phyloP scores from a whole-genome alignment of 805 yeast genomes.

The Zygotorulaspora danielsina region DNA sequence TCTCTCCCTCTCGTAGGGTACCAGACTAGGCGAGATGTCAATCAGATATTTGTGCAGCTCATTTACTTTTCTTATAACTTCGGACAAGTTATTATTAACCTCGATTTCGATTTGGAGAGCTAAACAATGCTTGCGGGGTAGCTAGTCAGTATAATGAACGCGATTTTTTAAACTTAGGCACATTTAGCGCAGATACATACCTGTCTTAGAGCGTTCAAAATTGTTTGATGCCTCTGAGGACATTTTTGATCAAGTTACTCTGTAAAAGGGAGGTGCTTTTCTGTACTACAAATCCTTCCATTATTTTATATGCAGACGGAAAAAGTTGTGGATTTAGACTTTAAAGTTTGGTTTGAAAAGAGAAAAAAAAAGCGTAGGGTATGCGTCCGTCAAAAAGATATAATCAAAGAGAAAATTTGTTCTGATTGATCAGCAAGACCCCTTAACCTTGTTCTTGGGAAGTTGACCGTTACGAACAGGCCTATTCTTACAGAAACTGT shows the following conservation, averaged over 20 bases:
- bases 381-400: too few relatives aligned
- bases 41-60: conserved; percentile 13
- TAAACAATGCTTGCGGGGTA: neutral
- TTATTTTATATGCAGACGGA: too few relatives aligned
- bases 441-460: too few relatives aligned
- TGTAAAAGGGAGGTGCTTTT: neutral
- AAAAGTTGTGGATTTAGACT: neutral
- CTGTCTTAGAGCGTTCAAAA: neutral
- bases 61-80: conserved; percentile 11
- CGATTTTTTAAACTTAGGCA: too few relatives aligned
- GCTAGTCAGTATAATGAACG: neutral
- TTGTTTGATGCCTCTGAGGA: conserved; percentile 1
- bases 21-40: conserved; percentile 12
- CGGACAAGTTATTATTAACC: conserved; percentile 1
- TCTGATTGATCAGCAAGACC: too few relatives aligned
- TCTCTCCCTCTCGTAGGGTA: conserved; percentile 21
- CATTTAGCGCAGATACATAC: neutral
- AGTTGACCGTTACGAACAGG: too few relatives aligned
- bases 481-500: too few relatives aligned
- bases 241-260: neutral
- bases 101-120: conserved; percentile 7
- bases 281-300: too few relatives aligned
- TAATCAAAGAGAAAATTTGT: too few relatives aligned
- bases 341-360: too few relatives aligned
- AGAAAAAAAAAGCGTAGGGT: too few relatives aligned